Percentiles rank a stretch among this genome's conserved stretches.
These are phyloP conservation scores for Magnaporthiopsis rhizophila DNA, from an alignment of 2,329 filamentous ascomycete species.

Conservation along the genomic window DNA sequence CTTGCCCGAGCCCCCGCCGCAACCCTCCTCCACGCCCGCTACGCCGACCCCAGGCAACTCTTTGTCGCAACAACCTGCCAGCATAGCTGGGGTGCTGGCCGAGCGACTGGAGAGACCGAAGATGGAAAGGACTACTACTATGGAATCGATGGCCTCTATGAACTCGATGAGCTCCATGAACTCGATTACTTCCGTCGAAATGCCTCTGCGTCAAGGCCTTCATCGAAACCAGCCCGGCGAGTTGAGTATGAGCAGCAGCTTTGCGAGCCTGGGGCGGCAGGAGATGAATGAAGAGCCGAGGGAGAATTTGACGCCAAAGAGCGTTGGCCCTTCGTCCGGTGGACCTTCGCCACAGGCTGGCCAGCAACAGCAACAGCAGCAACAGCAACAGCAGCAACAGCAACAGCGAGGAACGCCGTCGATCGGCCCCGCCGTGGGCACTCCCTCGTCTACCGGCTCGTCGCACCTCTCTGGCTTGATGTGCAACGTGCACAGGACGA, in stretches of 20 bases:
- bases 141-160: conserved; percentile 35
- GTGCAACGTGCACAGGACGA: conserved; percentile 75
- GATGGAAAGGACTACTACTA: conserved; percentile 37
- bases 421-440: conserved; percentile 29
- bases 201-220: neutral
- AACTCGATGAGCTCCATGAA: conserved; percentile 41
- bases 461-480: conserved; percentile 57
- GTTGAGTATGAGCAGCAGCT: conserved; percentile 32
- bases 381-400: conserved; percentile 21
- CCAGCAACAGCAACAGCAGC: conserved; percentile 23
- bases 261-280: conserved; percentile 31
- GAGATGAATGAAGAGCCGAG: conserved; percentile 38
- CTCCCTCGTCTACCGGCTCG: conserved; percentile 35
- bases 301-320: conserved; percentile 43
- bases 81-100: neutral
- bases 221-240: conserved; percentile 5
- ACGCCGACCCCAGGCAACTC: conserved; percentile 19
- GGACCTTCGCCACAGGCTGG: conserved; percentile 47
- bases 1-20: conserved; percentile 41
- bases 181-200: conserved; percentile 19
- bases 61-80: conserved; percentile 16
- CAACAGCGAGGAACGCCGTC: conserved; percentile 24
- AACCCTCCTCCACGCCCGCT: conserved; percentile 22
- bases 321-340: conserved; percentile 45
- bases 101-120: conserved; percentile 13